Evolutionary conservation across 441 rosid species (phyloP).

Genomic region (Theobroma grandiflorum): DNA sequence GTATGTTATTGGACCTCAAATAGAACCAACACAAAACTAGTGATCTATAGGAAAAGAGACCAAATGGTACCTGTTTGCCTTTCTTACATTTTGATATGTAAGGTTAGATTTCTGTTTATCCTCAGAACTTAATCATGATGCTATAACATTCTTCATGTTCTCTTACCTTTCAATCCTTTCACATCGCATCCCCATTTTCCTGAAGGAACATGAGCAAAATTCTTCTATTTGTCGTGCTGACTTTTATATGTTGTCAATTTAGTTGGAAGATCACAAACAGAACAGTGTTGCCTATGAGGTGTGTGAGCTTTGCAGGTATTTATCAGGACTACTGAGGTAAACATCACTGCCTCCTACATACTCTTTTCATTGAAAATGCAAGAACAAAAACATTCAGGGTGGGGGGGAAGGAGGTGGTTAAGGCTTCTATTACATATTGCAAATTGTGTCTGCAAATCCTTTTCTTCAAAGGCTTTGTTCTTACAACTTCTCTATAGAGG

Average conservation of each 20-base stretch:
- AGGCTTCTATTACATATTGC: too few relatives aligned
- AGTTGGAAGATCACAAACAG: not conserved
- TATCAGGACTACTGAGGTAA: not conserved
- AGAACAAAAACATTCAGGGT: too few relatives aligned
- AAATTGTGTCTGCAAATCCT: not conserved
- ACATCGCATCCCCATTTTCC: not conserved
- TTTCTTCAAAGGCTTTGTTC: not conserved
- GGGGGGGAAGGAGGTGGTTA: too few relatives aligned
- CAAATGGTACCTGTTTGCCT: not conserved
- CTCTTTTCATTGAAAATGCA: too few relatives aligned
- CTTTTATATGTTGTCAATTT: not conserved
- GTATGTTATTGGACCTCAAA: not conserved
- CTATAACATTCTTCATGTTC: not conserved
- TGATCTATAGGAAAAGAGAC: not conserved
- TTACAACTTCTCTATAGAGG: not conserved
- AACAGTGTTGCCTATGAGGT: not conserved
- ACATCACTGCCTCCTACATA: not conserved
- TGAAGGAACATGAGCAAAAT: not conserved
- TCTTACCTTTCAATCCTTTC: not conserved
- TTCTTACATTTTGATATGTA: not conserved
- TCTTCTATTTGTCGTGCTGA: not conserved
- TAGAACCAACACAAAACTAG: not conserved
- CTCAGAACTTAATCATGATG: not conserved
- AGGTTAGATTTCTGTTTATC: not conserved
- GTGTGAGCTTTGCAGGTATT: not conserved